Percentiles rank a stretch among this genome's conserved stretches.
phyloP scores from a whole-genome alignment of 148 eudicot genomes.

The Heliosperma pusillum region DNA sequence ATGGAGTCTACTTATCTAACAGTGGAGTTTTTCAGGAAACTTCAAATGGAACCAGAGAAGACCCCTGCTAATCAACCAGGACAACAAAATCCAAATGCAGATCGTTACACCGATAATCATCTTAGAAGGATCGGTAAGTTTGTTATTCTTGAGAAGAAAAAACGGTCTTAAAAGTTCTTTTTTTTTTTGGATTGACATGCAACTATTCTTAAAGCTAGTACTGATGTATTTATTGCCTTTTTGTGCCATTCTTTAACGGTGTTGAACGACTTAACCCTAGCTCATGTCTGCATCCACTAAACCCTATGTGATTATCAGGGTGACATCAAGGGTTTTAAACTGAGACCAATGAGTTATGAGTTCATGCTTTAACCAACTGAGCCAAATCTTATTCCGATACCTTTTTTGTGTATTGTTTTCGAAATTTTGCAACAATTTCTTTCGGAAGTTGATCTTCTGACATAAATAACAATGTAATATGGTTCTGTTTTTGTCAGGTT shows the following conservation, averaged over 20 bases:
- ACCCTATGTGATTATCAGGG: too few relatives aligned
- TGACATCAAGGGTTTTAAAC: too few relatives aligned
- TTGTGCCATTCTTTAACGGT: background rate
- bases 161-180: background rate
- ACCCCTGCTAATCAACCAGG: constrained; percentile 25
- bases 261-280: background rate
- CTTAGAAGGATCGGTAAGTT: constrained; percentile 76
- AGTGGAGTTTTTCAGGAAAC: constrained; percentile 89
- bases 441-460: background rate
- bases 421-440: too few relatives aligned
- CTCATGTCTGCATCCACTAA: too few relatives aligned
- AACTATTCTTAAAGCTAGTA: too few relatives aligned
- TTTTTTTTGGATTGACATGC: too few relatives aligned
- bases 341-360: too few relatives aligned
- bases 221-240: background rate
- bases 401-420: too few relatives aligned
- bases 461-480: background rate
- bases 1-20: constrained; percentile 96
- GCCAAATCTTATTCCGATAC: too few relatives aligned
- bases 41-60: constrained; percentile 82
- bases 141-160: constrained; percentile 3
- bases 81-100: constrained; percentile 45
- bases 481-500: constrained; percentile 44
- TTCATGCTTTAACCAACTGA: too few relatives aligned
- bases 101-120: constrained; percentile 76